Base-by-base conservation (phyloP, 2,329 filamentous ascomycete species). In the Allantophomopsis cytisporea region DNA sequence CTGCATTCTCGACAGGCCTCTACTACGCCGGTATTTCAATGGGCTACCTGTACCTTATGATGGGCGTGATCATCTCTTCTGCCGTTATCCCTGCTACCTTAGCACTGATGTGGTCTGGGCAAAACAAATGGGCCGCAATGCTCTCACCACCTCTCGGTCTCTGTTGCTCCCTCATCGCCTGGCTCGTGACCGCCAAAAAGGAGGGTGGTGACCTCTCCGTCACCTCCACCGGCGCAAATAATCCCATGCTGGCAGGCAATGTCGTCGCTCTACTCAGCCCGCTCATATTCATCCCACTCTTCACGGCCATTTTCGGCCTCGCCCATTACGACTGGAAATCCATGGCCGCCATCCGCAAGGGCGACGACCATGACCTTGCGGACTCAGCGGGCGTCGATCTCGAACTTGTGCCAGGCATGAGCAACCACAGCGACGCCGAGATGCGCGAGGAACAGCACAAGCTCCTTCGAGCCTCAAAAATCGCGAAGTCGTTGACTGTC, bases 41-140 rank as follows among this genome's bases (percentile, higher is more conserved):
- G 83, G 87, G 86, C 10, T 93, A 88, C 52, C 67, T 93, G 3
- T 93, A 93, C 54, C 65, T 94, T 1, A 73, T 94, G 54, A 94
- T 94, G 87, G 88, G 87, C 7, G 83, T 87, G 38, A 84, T 94
- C 51, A 91, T 94, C 54, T 86, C 80, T 0, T 76, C 83, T 0
- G 87, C 85, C 3, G 86, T 94, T 3, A 69, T 94, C 11, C 87
- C 88, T 0, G 83, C 85, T 0, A 80, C 84, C 0, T 63, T 94
- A 45, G 83, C 85, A 0, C 69, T 94, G 0, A 67, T 87, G 43
- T 94, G 86, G 85, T 73, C 72, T 20, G 75, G 80, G 2, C 86
- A 93, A 57, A 86, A 84, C 52, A 78, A 75, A 65, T 75, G 74
- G 56, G 82, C 83, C 1, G 83, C 83, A 0, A 74, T 76, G 1